Evolutionary conservation across 345 rosid species (phyloP), one percentile per base, ranked within the genome.

Genomic region (Hibiscus mutabilis): DNA sequence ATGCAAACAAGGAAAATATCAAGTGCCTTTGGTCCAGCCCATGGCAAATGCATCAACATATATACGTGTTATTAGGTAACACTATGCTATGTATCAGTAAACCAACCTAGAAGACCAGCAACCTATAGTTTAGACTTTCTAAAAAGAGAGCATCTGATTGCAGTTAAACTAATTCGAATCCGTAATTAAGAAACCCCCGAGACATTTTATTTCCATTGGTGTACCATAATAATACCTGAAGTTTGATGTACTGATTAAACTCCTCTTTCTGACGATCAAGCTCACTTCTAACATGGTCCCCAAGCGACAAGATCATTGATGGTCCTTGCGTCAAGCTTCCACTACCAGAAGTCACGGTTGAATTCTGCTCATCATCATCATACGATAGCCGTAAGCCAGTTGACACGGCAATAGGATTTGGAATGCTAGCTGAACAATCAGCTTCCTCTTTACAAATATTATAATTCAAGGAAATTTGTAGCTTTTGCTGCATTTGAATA

Each of bases 361-460:
- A 92, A 78, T 88, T 90, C n/a, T 71, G 92, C 56, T 92, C 94
- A 77, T 91, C 95, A 31, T 89, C 91, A 49, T 91, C 93, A 73
- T 82, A 83, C 7, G 97, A 91, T 14, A 92, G 83, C 75, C 92
- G 85, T 77, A 92, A 78, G 57, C 97, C 97, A 65, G 97, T 92
- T 58, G 96, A 90, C 21, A 92, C 91, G 19, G 82, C 68, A 73
- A 85, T 87, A 46, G 84, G 87, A 62, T 83, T 85, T 15, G 80
- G 86, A 67, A 82, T 77, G 75, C 84, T 79, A 14, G 82, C 79
- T 12, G 89, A 68, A 63, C 77, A 79, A 16, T 82, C 88, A 40
- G 77, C 86, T 70, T 87, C 90, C 70, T 90, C 90, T 76, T 80
- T 86, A 78, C 81, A 75, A 24, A 75, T 49, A 60, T 76, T 79